Conservation (phyloP, 1,284 basidiomycete genomes). For the Neonothopanus nambi region DNA sequence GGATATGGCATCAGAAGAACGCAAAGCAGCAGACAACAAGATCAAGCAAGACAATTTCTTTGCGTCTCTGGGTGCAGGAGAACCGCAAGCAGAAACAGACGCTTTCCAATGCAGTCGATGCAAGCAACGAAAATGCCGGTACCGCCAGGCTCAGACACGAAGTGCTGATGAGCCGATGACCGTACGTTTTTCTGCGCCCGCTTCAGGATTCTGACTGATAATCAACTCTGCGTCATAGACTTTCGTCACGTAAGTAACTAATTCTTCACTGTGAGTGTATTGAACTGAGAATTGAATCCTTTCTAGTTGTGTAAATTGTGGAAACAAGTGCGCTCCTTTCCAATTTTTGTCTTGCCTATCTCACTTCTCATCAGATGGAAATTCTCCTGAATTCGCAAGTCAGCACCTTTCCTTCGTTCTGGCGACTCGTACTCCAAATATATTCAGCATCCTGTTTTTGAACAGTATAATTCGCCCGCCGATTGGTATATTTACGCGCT, state of each 20-base stretch:
- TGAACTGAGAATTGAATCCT: background rate
- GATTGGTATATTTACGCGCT: no score
- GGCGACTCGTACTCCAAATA: no score
- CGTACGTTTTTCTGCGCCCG: constrained; percentile 44
- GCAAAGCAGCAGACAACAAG: constrained; percentile 80
- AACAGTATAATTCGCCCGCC: no score
- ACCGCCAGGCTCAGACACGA: constrained; percentile 93
- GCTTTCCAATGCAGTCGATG: constrained; percentile 98
- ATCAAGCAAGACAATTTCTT: constrained; percentile 89
- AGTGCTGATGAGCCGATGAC: constrained; percentile 98
- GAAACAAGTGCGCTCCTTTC: constrained; percentile 13
- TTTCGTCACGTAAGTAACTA: constrained; percentile 30
- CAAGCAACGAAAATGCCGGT: constrained; percentile 87
- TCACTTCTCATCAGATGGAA: constrained; percentile 17
- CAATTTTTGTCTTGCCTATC: background rate
- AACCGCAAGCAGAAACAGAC: constrained; percentile 93
- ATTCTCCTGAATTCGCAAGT: constrained; percentile 18
- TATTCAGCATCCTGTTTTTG: no score
- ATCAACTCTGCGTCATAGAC: constrained; percentile 17
- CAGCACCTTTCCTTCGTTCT: background rate
- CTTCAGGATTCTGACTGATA: background rate
- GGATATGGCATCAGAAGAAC: constrained; percentile 96
- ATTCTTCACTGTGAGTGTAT: constrained; percentile 7
- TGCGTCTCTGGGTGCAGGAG: constrained; percentile 88
- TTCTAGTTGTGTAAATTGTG: constrained; percentile 21